Evolutionary conservation across 2,329 filamentous ascomycete species (phyloP).

Genomic region (Hypoxylon sp.): DNA sequence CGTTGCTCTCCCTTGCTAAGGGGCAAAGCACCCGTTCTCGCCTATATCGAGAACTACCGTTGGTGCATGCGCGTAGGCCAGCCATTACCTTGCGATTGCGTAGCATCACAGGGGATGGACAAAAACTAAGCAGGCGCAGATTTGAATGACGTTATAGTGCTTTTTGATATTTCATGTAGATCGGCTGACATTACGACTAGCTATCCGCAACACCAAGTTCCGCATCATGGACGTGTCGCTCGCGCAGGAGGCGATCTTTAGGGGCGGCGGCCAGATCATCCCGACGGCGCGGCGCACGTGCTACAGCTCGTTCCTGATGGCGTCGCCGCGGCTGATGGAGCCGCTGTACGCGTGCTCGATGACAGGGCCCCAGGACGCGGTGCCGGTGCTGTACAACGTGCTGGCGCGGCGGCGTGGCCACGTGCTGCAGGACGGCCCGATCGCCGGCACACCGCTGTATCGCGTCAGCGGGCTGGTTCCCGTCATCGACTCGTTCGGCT

Average conservation of each 20-base stretch:
- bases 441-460: slow-evolving; percentile 94
- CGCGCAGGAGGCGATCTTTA: slow-evolving; percentile 90
- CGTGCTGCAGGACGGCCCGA: slow-evolving; percentile 91
- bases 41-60: slow-evolving; percentile 12
- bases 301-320: slow-evolving; percentile 97
- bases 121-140: slow-evolving; percentile 16
- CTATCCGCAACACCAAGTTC: slow-evolving; percentile 98
- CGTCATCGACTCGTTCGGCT: slow-evolving; percentile 97
- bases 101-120: slow-evolving; percentile 6
- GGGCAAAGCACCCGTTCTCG: slow-evolving; percentile 1
- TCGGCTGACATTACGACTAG: slow-evolving; percentile 56
- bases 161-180: slow-evolving; percentile 12
- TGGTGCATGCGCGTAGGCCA: slow-evolving; percentile 14
- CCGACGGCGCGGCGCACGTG: slow-evolving; percentile 92
- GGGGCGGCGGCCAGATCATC: slow-evolving; percentile 96
- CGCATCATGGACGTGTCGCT: slow-evolving; percentile 91
- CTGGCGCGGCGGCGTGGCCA: slow-evolving; percentile 89
- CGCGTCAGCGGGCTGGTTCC: slow-evolving; percentile 90
- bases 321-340: slow-evolving; percentile 95
- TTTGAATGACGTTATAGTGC: slow-evolving; percentile 25
- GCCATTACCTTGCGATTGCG: slow-evolving; percentile 13
- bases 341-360: slow-evolving; percentile 93
- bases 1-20: slow-evolving; percentile 21
- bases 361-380: slow-evolving; percentile 90
- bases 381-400: slow-evolving; percentile 90